phyloP scores from a whole-genome alignment of 2,329 filamentous ascomycete genomes.

The Scytalidium lignicola region DNA sequence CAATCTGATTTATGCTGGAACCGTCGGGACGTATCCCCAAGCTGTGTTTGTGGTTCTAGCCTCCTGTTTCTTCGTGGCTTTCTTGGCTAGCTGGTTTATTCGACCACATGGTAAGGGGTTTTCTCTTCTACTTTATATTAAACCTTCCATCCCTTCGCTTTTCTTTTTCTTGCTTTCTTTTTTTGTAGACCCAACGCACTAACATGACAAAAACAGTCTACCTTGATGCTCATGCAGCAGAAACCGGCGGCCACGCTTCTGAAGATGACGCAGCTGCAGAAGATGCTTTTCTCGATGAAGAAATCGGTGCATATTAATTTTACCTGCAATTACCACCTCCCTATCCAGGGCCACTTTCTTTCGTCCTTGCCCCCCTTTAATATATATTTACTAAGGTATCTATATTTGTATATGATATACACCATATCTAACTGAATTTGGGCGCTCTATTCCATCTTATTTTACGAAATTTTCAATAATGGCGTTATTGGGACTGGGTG shows the following conservation, averaged over 20 bases:
- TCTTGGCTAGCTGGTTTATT: conserved; percentile 66
- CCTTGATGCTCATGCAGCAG: not conserved
- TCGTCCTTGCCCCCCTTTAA: no score
- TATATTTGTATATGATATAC: no score
- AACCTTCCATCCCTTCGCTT: no score
- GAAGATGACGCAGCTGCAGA: not conserved
- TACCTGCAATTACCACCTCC: no score
- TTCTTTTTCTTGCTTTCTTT: not conserved
- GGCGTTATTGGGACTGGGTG: no score
- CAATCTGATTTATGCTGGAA: conserved; percentile 79
- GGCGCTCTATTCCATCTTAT: no score
- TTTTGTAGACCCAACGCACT: no score
- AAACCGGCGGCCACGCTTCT: not conserved
- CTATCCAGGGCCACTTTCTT: no score
- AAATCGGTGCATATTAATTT: not conserved
- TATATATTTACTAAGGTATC: no score
- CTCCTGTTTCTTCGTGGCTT: conserved; percentile 59
- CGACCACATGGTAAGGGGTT: conserved; percentile 70
- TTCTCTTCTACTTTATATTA: no score
- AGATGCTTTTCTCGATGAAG: conserved; percentile 7
- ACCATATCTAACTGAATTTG: no score
- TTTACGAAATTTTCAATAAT: no score
- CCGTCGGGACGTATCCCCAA: conserved; percentile 72
- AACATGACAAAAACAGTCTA: not conserved
- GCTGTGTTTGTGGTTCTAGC: conserved; percentile 76